Percentiles rank a stretch among this genome's conserved stretches.
These are phyloP conservation scores for Nannochloropsis gaditana DNA, from an alignment of 108 stramenopile species.

Conservation along the genomic window DNA sequence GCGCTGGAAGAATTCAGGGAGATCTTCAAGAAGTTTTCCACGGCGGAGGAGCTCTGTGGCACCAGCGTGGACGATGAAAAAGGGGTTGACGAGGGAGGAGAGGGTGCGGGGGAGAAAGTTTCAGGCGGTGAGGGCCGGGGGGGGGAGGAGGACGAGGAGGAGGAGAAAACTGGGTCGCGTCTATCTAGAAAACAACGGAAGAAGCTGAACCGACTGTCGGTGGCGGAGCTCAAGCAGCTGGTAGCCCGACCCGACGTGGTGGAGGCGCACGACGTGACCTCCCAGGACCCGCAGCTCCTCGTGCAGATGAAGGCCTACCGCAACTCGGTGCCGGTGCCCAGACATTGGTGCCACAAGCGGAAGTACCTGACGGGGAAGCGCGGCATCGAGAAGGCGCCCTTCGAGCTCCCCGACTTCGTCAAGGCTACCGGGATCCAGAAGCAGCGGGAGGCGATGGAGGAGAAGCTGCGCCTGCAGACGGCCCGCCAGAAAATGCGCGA, in stretches of 20 bases:
- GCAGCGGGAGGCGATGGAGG: constrained; percentile 73
- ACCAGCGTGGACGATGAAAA: constrained; percentile 30
- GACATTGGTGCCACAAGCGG: constrained; percentile 95
- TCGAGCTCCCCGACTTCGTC: constrained; percentile 92
- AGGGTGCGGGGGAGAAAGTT: constrained; percentile 46
- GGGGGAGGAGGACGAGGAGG: constrained; percentile 44
- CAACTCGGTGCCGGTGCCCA: constrained; percentile 87
- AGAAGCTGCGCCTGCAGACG: constrained; percentile 67
- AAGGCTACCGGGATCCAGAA: constrained; percentile 90
- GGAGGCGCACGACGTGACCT: constrained; percentile 94
- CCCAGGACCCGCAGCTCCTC: constrained; percentile 84
- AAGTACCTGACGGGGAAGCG: constrained; percentile 88
- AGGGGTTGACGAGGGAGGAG: constrained; percentile 52
- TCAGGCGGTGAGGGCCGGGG: constrained; percentile 47
- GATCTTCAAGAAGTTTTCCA: constrained; percentile 13
- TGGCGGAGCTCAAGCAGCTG: constrained; percentile 86
- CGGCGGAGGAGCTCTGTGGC: constrained; percentile 23
- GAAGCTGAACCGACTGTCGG: constrained; percentile 71
- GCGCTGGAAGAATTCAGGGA: constrained; percentile 15
- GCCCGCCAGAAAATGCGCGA: constrained; percentile 81
- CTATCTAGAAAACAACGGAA: constrained; percentile 79
- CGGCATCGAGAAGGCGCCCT: constrained; percentile 88
- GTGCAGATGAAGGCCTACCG: constrained; percentile 74
- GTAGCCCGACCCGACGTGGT: constrained; percentile 65
- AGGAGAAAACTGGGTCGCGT: neutral